Conservation (phyloP, 306 rosid species). For the Dicorynia guianensis region DNA sequence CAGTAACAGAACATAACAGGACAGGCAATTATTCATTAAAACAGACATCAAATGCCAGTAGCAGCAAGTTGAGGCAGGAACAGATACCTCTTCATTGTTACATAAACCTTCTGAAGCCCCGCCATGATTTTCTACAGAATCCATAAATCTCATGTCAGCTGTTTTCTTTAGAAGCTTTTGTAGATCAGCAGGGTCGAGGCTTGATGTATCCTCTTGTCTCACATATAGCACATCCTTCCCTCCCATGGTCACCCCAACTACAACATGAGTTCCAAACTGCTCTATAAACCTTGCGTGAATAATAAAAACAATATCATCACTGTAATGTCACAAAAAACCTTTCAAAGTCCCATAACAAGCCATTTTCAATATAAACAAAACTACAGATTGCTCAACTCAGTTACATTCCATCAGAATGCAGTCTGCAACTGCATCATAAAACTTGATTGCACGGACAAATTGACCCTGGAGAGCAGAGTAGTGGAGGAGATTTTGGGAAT, state of each 20-base stretch:
- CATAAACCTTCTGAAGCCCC: slow-evolving; percentile 52
- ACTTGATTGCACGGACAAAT: not conserved
- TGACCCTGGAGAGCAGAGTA: not conserved
- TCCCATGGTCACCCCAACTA: slow-evolving; percentile 91
- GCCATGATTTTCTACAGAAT: slow-evolving; percentile 53
- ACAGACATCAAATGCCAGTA: not conserved
- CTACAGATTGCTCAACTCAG: not conserved
- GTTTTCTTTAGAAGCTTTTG: slow-evolving; percentile 68
- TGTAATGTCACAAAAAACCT: not conserved
- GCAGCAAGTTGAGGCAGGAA: not conserved
- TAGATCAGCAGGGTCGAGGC: slow-evolving; percentile 65
- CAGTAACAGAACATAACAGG: slow-evolving; percentile 18
- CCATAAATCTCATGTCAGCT: slow-evolving; percentile 70
- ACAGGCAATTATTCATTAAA: slow-evolving; percentile 1
- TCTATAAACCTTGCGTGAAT: slow-evolving; percentile 73
- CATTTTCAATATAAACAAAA: not conserved
- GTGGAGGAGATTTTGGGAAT: not conserved
- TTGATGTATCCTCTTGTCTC: slow-evolving; percentile 77
- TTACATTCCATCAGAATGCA: not conserved
- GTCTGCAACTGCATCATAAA: not conserved
- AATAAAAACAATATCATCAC: slow-evolving; percentile 17
- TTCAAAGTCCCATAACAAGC: not conserved
- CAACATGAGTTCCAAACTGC: slow-evolving; percentile 82
- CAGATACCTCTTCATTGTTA: slow-evolving; percentile 58
- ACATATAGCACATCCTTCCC: slow-evolving; percentile 86